Evolutionary conservation across 345 rosid genomes (phyloP).

Genomic region (Eutrema yunnanense): DNA sequence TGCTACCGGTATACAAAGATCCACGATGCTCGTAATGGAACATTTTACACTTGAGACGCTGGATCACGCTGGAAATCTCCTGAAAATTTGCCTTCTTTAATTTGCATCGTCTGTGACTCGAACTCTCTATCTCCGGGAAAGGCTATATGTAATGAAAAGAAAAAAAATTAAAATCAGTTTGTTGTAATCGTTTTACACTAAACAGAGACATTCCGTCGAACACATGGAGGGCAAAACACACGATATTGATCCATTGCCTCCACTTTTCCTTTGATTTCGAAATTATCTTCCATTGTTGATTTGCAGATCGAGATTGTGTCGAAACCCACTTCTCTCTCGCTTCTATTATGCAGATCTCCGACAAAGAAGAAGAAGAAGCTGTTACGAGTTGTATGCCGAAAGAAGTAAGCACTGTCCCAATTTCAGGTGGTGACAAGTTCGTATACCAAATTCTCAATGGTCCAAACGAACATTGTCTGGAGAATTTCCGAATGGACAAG

Average conservation of each 20-base stretch:
- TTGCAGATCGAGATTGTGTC: not conserved
- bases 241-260: not conserved
- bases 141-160: too few species aligned
- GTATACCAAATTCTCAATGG: conserved; percentile 75
- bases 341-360: conserved; percentile 48
- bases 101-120: too few species aligned
- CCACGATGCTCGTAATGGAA: too few species aligned
- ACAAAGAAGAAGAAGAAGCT: conserved; percentile 43
- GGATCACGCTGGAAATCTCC: too few species aligned
- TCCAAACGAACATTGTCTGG: conserved; percentile 53
- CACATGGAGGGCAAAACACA: too few species aligned
- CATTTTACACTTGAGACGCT: too few species aligned
- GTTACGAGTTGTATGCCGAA: conserved; percentile 35
- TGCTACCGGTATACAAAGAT: too few species aligned
- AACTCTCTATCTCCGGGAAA: too few species aligned
- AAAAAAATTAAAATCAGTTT: not conserved
- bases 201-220: too few species aligned
- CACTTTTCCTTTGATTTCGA: not conserved
- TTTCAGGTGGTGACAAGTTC: conserved; percentile 53
- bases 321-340: not conserved
- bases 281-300: not conserved
- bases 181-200: not conserved
- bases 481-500: conserved; percentile 91
- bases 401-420: conserved; percentile 33
- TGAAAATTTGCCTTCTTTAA: too few species aligned